phyloP scores from a whole-genome alignment of 805 yeast species.

The Maudiozyma pseudohumilis region DNA sequence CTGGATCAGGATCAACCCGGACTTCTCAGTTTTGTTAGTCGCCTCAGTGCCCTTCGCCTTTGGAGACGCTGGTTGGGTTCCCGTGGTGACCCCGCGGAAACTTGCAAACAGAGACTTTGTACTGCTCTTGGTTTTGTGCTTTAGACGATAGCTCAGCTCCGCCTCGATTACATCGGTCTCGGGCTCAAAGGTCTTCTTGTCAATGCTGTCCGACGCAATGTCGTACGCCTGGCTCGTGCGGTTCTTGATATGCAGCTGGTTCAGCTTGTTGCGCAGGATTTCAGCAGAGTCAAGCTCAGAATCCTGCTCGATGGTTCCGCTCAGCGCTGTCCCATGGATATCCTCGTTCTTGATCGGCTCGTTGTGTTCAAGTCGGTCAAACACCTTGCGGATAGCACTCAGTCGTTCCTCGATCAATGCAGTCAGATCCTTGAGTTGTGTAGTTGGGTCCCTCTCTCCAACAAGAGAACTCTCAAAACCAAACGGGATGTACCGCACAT shows the following conservation, averaged over 20 bases:
- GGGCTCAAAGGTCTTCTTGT: conserved; percentile 3
- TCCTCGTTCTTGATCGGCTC: conserved; percentile 11
- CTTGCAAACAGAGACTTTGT: conserved; percentile 5
- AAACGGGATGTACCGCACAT: conserved; percentile 25
- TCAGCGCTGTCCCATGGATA: conserved; percentile 22
- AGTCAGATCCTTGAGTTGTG: conserved; percentile 9
- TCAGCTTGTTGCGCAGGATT: conserved; percentile 18
- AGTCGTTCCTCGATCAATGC: conserved; percentile 11
- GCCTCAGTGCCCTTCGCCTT: no score
- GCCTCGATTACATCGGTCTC: conserved; percentile 8
- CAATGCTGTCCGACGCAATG: conserved; percentile 1
- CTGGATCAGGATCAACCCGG: conserved; percentile 24
- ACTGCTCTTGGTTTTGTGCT: conserved; percentile 2
- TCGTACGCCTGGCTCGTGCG: neutral
- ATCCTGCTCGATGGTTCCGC: conserved; percentile 18
- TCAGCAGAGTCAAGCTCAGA: conserved; percentile 17
- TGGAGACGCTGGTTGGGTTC: neutral
- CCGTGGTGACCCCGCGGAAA: conserved; percentile 1
- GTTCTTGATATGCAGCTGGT: conserved; percentile 18
- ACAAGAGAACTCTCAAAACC: conserved; percentile 10
- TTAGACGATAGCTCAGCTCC: conserved; percentile 13
- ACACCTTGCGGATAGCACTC: conserved; percentile 6
- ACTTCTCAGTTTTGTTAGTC: conserved; percentile 7
- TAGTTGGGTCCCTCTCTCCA: conserved; percentile 7
- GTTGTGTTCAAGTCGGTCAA: conserved; percentile 9